Percentiles rank a stretch among this genome's conserved stretches.
phyloP scores from a whole-genome alignment of 176 grass and related monocot genomes.

The Tillandsia fasciculata region DNA sequence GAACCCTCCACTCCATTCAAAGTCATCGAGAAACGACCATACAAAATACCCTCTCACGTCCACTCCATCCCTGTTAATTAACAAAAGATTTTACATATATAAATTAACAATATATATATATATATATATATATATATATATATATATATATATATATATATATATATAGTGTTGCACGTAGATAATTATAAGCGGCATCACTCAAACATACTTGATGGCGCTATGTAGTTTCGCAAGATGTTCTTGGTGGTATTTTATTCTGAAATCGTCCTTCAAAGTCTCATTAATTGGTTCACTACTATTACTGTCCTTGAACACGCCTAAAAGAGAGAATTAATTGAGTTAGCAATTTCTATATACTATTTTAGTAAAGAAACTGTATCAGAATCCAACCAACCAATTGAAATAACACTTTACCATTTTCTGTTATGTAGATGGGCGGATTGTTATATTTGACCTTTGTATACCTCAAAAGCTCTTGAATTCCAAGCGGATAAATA shows the following conservation, averaged over 20 bases:
- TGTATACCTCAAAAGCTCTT: constrained; percentile 20
- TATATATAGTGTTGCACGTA: background rate
- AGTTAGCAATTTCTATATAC: constrained; percentile 35
- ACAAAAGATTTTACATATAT: background rate
- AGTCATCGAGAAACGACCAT: constrained; percentile 69
- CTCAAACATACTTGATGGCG: constrained; percentile 36
- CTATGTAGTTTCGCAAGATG: constrained; percentile 29
- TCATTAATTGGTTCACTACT: constrained; percentile 9
- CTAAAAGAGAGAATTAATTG: background rate
- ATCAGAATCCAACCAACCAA: constrained; percentile 3
- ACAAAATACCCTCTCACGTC: constrained; percentile 50
- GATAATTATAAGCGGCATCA: background rate
- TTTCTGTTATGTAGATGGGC: constrained; percentile 37
- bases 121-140: background rate
- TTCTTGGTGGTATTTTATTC: constrained; percentile 28
- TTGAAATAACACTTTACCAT: constrained; percentile 9
- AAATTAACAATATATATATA: background rate
- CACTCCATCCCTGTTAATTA: constrained; percentile 29
- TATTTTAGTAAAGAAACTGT: constrained; percentile 1
- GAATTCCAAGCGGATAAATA: constrained; percentile 37
- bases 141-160: background rate
- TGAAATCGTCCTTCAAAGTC: constrained; percentile 34
- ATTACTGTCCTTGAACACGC: constrained; percentile 36
- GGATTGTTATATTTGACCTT: constrained; percentile 28
- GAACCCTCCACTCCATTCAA: constrained; percentile 52